Conservation (phyloP, 371 early-diverging fungal species). For the Mucor velutinosus region DNA sequence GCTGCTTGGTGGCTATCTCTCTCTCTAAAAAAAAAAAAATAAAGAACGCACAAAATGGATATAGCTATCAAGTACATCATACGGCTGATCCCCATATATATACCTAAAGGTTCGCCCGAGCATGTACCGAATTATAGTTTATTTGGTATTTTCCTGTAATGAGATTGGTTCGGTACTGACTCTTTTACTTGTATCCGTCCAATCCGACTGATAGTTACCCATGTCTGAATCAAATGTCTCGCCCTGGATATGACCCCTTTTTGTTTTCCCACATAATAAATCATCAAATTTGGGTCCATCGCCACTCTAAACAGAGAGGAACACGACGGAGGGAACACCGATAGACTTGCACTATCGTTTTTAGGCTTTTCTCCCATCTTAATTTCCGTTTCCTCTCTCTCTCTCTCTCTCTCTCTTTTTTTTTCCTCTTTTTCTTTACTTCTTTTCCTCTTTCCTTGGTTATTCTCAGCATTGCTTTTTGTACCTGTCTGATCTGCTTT, state of each 20-base stretch:
- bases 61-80: neutral
- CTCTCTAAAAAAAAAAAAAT: neutral
- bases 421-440: slow-evolving; percentile 1
- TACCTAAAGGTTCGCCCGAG: neutral
- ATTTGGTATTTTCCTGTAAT: neutral
- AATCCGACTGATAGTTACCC: slow-evolving; percentile 19
- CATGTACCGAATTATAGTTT: neutral
- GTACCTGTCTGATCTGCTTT: neutral
- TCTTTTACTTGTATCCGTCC: slow-evolving; percentile 1
- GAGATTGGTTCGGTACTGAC: slow-evolving; percentile 15
- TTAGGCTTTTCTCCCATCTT: slow-evolving; percentile 12
- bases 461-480: neutral
- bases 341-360: neutral
- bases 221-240: slow-evolving; percentile 14
- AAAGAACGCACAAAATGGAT: neutral
- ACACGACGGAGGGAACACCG: slow-evolving; percentile 5
- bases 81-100: neutral
- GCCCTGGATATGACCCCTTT: slow-evolving; percentile 13
- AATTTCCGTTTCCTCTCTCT: slow-evolving; percentile 9
- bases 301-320: slow-evolving; percentile 11
- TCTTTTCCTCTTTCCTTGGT: slow-evolving; percentile 2
- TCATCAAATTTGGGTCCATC: neutral
- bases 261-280: slow-evolving; percentile 1
- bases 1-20: neutral
- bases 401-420: neutral